Base-by-base conservation (phyloP, 345 rosid genomes). In the Cardamine chenopodiifolia region DNA sequence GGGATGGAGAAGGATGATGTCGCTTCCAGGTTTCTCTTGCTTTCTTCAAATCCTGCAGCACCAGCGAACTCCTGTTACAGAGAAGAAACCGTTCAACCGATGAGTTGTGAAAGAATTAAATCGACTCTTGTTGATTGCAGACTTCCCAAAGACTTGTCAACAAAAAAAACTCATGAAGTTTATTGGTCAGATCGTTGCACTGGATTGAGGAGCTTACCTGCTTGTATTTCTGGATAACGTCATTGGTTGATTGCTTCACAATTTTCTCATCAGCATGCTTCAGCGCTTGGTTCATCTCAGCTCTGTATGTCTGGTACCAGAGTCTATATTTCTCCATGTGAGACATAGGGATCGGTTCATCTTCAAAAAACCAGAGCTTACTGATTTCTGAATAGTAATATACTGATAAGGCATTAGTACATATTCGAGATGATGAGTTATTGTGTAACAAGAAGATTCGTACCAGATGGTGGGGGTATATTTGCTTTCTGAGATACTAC, bases 1-100 rank as follows among this genome's bases (percentile, higher is more conserved):
- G 99, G 25, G 97, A 88, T 64, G 88, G 96, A 53, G 96, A 95
- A 83, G 97, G 89, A 39, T 80, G 88, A 86, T 83, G 83, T 60
- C 67, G 85, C 75, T 81, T 86, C n/a, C n/a, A n/a, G n/a, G n/a
- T n/a, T n/a, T n/a, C n/a, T n/a, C n/a, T n/a, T n/a, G n/a, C n/a
- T n/a, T n/a, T n/a, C n/a, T n/a, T n/a, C n/a, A n/a, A n/a, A n/a
- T n/a, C n/a, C n/a, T n/a, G n/a, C n/a, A n/a, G n/a, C n/a, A n/a
- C n/a, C n/a, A n/a, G n/a, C n/a, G n/a, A n/a, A n/a, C n/a, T n/a
- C n/a, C n/a, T n/a, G n/a, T n/a, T n/a, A n/a, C n/a, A n/a, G n/a
- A n/a, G n/a, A n/a, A n/a, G n/a, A n/a, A n/a, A n/a, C n/a, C n/a
- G n/a, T 59, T 19, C 28, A 4, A 35, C 32, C 14, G 4, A 62